Conservation (phyloP, 1,284 basidiomycete genomes). For the Hemileia vastatrix region DNA sequence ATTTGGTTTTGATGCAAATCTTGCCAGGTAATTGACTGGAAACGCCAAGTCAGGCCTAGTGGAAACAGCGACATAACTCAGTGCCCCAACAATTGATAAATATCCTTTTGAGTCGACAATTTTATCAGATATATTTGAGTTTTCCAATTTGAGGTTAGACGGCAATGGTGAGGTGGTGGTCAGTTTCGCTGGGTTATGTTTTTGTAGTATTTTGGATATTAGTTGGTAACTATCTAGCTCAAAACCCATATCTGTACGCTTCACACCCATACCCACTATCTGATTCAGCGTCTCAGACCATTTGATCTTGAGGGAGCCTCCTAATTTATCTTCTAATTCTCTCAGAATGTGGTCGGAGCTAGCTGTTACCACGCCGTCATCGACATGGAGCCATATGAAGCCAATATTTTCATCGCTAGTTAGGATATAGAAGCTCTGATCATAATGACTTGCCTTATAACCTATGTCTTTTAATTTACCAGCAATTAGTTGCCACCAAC, state of each 20-base stretch:
- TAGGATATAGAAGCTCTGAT: not conserved
- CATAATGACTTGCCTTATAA: not conserved
- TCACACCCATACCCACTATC: not conserved
- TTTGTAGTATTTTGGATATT: no score
- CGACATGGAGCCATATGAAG: not conserved
- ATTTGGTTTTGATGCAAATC: not conserved
- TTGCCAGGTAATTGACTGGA: constrained; percentile 1
- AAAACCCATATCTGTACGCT: not conserved
- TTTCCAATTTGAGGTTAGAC: no score
- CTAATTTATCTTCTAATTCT: not conserved
- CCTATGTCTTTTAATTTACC: not conserved
- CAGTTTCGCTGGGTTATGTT: no score
- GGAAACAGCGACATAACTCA: not conserved
- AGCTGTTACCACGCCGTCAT: not conserved
- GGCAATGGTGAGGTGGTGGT: no score
- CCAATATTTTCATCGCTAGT: not conserved
- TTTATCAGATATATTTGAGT: no score
- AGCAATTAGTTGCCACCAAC: constrained; percentile 7
- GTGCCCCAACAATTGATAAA: not conserved
- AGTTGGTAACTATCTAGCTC: no score
- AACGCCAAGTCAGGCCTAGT: constrained; percentile 1
- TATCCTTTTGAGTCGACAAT: not conserved
- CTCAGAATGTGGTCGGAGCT: not conserved
- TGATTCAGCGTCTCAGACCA: not conserved
- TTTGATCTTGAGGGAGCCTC: not conserved